Conservation (phyloP, 345 rosid species). For the Clausena lansium region DNA sequence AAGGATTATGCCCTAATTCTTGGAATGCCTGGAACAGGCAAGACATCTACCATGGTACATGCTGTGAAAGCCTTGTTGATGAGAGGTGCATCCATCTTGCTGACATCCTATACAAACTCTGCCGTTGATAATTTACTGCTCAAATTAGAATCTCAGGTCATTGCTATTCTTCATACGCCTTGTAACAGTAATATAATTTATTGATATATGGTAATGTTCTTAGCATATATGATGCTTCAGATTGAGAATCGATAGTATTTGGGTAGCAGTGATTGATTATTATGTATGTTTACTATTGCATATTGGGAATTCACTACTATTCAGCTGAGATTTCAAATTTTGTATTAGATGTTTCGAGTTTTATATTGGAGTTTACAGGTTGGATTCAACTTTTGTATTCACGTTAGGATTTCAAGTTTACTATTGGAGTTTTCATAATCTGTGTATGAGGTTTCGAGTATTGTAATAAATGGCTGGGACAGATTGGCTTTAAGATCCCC, state of each 20-base stretch:
- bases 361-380: background rate
- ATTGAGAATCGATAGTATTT: background rate
- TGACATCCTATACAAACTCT: slow-evolving; percentile 97
- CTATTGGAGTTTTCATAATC: too few relatives aligned
- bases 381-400: background rate
- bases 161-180: slow-evolving; percentile 25
- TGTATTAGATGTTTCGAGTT: background rate
- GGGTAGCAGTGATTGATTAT: background rate
- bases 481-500: background rate
- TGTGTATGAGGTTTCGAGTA: too few relatives aligned
- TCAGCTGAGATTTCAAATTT: background rate
- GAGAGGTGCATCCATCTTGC: slow-evolving; percentile 92
- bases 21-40: slow-evolving; percentile 99
- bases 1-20: slow-evolving; percentile 91
- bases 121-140: slow-evolving; percentile 95
- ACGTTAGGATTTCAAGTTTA: background rate
- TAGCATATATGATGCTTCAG: background rate
- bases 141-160: slow-evolving; percentile 96
- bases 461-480: background rate
- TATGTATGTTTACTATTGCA: background rate
- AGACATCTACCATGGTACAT: slow-evolving; percentile 95
- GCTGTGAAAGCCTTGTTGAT: slow-evolving; percentile 94
- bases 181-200: slow-evolving; percentile 9
- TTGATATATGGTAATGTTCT: background rate
- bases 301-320: background rate